Evolutionary conservation across 352 stramenopile genomes (phyloP).

Genomic region (Globisporangium takayamanum): DNA sequence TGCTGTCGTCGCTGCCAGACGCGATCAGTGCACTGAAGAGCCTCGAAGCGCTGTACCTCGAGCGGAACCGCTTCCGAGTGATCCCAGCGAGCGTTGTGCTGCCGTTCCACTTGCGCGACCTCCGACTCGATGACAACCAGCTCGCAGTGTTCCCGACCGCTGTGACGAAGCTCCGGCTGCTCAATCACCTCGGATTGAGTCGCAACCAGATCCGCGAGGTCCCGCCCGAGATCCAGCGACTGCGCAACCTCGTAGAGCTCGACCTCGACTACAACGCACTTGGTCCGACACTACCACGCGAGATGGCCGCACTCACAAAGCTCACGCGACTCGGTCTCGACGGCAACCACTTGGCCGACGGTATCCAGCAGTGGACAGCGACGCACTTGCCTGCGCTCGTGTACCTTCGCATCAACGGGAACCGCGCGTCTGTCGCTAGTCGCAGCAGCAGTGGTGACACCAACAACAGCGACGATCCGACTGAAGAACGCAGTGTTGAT

Average conservation of each 20-base stretch:
- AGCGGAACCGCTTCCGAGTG: conserved; percentile 45
- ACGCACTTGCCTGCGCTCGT: conserved; percentile 23
- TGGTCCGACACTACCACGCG: conserved; percentile 25
- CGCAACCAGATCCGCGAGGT: conserved; percentile 41
- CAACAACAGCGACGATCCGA: neutral
- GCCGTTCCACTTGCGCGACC: conserved; percentile 31
- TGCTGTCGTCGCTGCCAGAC: conserved; percentile 34
- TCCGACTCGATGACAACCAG: conserved; percentile 50
- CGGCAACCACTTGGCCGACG: conserved; percentile 33
- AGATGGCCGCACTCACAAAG: conserved; percentile 29
- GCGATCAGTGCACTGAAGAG: conserved; percentile 24
- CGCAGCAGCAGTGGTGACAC: neutral
- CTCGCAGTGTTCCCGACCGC: conserved; percentile 38
- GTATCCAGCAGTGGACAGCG: conserved; percentile 17
- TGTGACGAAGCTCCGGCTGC: conserved; percentile 42
- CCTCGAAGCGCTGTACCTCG: conserved; percentile 57
- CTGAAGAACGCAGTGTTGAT: neutral
- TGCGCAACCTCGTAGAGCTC: conserved; percentile 55
- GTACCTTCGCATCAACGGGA: conserved; percentile 49
- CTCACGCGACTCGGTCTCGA: conserved; percentile 62
- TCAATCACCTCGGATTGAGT: conserved; percentile 55
- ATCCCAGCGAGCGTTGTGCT: conserved; percentile 33
- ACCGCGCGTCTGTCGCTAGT: conserved; percentile 12
- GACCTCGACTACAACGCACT: conserved; percentile 64
- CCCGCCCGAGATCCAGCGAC: conserved; percentile 38